A percentile compares a stretch with the other conserved stretches of the same genome.
phyloP scores from a whole-genome alignment of 2,329 filamentous ascomycete species.

The Exophiala xenobiotica region DNA sequence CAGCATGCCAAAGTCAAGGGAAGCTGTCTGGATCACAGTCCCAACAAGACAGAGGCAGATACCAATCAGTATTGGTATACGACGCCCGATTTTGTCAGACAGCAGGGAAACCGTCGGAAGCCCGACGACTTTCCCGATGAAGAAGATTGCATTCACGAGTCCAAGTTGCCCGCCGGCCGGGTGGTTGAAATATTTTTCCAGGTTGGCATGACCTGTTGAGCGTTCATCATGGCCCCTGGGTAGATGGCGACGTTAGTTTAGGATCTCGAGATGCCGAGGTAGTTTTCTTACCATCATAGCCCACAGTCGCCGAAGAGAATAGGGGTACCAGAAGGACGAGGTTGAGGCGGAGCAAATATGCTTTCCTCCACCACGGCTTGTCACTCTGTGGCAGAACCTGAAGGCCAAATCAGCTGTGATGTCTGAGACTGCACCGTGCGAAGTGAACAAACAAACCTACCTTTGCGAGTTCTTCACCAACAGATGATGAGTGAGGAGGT shows the following conservation, averaged over 20 bases:
- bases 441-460: too few species aligned
- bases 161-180: conserved; percentile 14
- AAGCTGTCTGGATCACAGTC: conserved; percentile 17
- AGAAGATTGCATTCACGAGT: conserved; percentile 13
- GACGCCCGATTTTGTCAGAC: conserved; percentile 17
- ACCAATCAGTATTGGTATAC: conserved; percentile 14
- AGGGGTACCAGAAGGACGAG: conserved; percentile 46
- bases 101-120: conserved; percentile 10
- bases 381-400: conserved; percentile 44
- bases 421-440: too few species aligned
- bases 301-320: conserved; percentile 44
- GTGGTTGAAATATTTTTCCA: conserved; percentile 41
- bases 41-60: conserved; percentile 6
- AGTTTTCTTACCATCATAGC: conserved; percentile 44
- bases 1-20: conserved; percentile 37
- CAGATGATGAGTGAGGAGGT: too few species aligned
- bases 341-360: conserved; percentile 47
- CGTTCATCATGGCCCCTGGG: conserved; percentile 49
- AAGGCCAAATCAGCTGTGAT: too few species aligned
- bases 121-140: conserved; percentile 15
- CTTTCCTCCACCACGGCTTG: conserved; percentile 44
- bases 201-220: conserved; percentile 43
- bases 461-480: too few species aligned
- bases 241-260: too few species aligned
- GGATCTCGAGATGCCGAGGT: neutral